phyloP scores from a whole-genome alignment of 1,284 basidiomycete species.

The Ceratobasidium sp. region DNA sequence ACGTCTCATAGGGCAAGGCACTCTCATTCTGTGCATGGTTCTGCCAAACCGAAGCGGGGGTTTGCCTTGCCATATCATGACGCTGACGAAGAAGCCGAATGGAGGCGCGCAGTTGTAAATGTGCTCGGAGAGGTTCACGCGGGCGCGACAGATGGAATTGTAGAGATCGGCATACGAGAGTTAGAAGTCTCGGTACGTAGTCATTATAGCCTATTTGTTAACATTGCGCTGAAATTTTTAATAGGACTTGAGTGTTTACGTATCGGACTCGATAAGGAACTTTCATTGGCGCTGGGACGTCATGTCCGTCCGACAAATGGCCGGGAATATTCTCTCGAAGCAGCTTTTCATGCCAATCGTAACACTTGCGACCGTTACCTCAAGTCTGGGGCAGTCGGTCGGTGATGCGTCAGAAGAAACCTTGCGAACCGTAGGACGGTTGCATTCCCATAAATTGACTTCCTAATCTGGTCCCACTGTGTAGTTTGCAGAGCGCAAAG shows the following conservation, averaged over 20 bases:
- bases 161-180: conserved; percentile 18
- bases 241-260: conserved; percentile 28
- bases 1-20: conserved; percentile 31
- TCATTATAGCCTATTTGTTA: no score
- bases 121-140: conserved; percentile 12
- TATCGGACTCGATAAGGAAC: conserved; percentile 8
- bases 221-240: background rate
- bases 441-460: background rate
- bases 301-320: conserved; percentile 19
- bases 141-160: conserved; percentile 6
- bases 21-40: conserved; percentile 7
- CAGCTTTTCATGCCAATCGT: conserved; percentile 32
- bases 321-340: conserved; percentile 6
- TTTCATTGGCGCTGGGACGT: conserved; percentile 38
- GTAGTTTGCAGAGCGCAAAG: conserved; percentile 28
- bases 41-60: conserved; percentile 5
- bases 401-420: conserved; percentile 19
- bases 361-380: conserved; percentile 18
- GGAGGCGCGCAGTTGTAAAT: conserved; percentile 26
- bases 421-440: conserved; percentile 1
- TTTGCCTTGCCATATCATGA: conserved; percentile 34
- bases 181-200: conserved; percentile 27
- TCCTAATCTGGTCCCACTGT: background rate
- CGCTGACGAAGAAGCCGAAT: conserved; percentile 28
- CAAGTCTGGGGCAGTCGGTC: background rate